Conservation (phyloP, 179 eudicot genomes). For the Pouteria campechiana region DNA sequence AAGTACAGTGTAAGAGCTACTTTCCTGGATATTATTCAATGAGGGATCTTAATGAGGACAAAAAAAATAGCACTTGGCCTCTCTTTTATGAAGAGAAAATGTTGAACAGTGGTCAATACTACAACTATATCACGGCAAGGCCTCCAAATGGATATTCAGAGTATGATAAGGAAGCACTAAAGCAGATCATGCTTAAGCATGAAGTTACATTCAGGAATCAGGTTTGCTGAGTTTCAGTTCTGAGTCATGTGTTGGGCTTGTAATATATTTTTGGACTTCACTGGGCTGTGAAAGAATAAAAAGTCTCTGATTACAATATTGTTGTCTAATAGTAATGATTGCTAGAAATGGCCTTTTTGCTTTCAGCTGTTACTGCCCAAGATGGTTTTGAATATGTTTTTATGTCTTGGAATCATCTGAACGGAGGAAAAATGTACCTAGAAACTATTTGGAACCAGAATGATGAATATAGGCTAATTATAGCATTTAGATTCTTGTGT, state of each 20-base stretch:
- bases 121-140: conserved; percentile 32
- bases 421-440: too few species aligned
- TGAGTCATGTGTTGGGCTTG: too few species aligned
- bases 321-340: background rate
- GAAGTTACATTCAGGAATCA: conserved; percentile 73
- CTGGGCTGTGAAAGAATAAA: too few species aligned
- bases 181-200: conserved; percentile 84
- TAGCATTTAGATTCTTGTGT: too few species aligned
- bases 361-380: too few species aligned
- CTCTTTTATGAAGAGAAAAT: conserved; percentile 43
- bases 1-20: conserved; percentile 52
- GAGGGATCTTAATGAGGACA: conserved; percentile 73
- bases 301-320: background rate
- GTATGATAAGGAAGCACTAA: conserved; percentile 49
- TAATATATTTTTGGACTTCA: background rate
- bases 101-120: conserved; percentile 44
- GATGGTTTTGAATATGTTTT: too few species aligned
- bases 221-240: conserved; percentile 43
- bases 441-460: too few species aligned
- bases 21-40: conserved; percentile 58
- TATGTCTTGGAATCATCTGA: too few species aligned
- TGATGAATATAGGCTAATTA: too few species aligned
- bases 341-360: background rate
- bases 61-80: conserved; percentile 69
- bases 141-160: conserved; percentile 37